Evolutionary conservation across 2,329 filamentous ascomycete species (phyloP).

Genomic region (Paraconiothyrium brasiliense): DNA sequence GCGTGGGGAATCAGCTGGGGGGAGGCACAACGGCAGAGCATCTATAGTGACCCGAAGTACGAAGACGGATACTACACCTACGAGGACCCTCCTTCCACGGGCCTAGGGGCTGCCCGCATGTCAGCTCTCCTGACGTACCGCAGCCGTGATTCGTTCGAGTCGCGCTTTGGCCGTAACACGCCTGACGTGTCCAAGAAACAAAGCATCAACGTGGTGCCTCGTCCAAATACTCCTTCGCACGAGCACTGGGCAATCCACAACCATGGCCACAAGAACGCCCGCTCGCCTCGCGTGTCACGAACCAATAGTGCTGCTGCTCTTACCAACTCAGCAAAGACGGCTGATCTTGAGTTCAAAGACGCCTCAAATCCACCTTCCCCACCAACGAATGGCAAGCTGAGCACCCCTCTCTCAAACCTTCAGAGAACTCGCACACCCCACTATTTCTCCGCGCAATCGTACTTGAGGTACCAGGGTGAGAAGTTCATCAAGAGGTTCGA

Average conservation of each 20-base stretch:
- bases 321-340: conserved; percentile 30
- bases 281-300: conserved; percentile 54
- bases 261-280: conserved; percentile 59
- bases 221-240: conserved; percentile 53
- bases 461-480: conserved; percentile 92
- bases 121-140: conserved; percentile 94
- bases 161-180: conserved; percentile 91
- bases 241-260: conserved; percentile 64
- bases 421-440: conserved; percentile 61
- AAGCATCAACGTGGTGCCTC: conserved; percentile 76
- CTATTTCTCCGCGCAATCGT: conserved; percentile 99
- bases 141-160: conserved; percentile 95
- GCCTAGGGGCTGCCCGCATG: conserved; percentile 95
- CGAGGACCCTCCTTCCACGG: conserved; percentile 83
- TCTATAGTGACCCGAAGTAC: conserved; percentile 98
- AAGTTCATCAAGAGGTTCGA: conserved; percentile 99
- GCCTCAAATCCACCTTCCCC: conserved; percentile 47
- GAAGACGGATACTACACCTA: conserved; percentile 95
- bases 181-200: conserved; percentile 85
- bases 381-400: conserved; percentile 28
- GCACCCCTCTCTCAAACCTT: conserved; percentile 39
- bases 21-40: conserved; percentile 88
- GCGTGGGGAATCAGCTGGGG: conserved; percentile 94
- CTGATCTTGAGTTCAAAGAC: conserved; percentile 59
- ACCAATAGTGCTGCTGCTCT: conserved; percentile 45